Evolutionary conservation across 352 stramenopile species (phyloP).

Genomic region (Globisporangium middletonii): DNA sequence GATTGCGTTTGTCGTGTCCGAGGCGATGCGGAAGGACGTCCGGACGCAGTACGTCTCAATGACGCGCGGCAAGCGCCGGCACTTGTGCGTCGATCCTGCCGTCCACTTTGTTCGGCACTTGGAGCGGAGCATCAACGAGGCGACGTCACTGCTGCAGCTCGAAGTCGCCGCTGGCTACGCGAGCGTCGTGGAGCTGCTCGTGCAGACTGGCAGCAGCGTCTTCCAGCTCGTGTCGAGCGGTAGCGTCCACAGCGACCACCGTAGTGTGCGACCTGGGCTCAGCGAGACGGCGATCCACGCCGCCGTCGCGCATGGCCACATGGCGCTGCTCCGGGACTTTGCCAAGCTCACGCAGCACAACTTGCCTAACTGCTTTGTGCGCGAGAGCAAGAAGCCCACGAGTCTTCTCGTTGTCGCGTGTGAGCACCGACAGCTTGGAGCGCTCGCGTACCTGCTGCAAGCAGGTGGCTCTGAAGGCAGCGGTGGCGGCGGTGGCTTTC

Average conservation of each 20-base stretch:
- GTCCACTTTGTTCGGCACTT: constrained; percentile 37
- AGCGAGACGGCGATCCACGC: constrained; percentile 43
- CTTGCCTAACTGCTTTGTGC: constrained; percentile 37
- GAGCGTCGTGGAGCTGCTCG: constrained; percentile 25
- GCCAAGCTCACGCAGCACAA: constrained; percentile 32
- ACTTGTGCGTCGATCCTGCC: background rate
- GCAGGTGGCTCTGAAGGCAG: constrained; percentile 3
- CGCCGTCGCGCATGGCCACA: constrained; percentile 38
- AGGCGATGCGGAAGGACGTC: constrained; percentile 19
- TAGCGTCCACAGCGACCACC: background rate
- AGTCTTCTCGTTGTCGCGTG: constrained; percentile 48
- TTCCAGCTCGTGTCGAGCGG: constrained; percentile 11
- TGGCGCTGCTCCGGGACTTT: constrained; percentile 38
- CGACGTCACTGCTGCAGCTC: constrained; percentile 34
- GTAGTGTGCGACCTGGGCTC: background rate
- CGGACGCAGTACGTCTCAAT: constrained; percentile 12
- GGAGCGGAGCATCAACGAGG: constrained; percentile 37
- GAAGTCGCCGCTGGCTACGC: constrained; percentile 29
- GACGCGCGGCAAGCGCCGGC: background rate
- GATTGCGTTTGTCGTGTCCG: constrained; percentile 13
- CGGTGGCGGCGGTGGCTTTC: constrained; percentile 30
- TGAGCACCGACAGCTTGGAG: constrained; percentile 20
- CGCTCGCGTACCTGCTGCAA: constrained; percentile 37
- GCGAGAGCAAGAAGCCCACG: constrained; percentile 27
- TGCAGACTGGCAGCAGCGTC: constrained; percentile 42